Percentiles rank a stretch among this genome's conserved stretches.
Evolutionary conservation across 1,139 yeast species (phyloP).

Genomic region (Yamadazyma aaseri): DNA sequence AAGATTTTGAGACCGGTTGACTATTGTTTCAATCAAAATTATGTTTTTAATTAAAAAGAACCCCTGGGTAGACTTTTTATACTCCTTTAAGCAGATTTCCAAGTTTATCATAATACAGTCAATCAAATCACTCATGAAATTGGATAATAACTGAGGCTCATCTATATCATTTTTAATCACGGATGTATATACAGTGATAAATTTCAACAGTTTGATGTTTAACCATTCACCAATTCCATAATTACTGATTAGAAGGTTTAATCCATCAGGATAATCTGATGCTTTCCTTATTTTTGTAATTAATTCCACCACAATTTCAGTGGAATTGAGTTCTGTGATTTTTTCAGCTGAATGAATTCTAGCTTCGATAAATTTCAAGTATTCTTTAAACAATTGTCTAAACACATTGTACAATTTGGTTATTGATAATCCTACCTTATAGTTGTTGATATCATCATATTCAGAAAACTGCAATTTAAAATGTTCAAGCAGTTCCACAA

Average conservation of each 20-base stretch:
- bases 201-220: constrained; percentile 51
- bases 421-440: constrained; percentile 15
- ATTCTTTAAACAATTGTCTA: constrained; percentile 52
- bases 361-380: constrained; percentile 53
- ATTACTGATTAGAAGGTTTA: constrained; percentile 49
- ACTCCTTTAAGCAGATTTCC: constrained; percentile 54
- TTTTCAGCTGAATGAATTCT: constrained; percentile 43
- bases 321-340: constrained; percentile 62
- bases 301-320: constrained; percentile 66
- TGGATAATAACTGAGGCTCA: constrained; percentile 47
- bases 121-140: constrained; percentile 71
- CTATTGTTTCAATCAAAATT: constrained; percentile 70
- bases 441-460: constrained; percentile 15
- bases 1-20: constrained; percentile 57
- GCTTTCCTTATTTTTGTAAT: constrained; percentile 61
- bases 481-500: constrained; percentile 30
- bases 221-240: constrained; percentile 71
- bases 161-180: constrained; percentile 37
- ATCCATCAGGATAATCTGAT: constrained; percentile 60
- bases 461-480: constrained; percentile 9
- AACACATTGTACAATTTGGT: constrained; percentile 19
- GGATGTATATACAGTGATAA: constrained; percentile 50
- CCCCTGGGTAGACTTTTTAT: constrained; percentile 60
- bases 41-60: constrained; percentile 70
- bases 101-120: constrained; percentile 65